phyloP scores from a whole-genome alignment of 1,284 basidiomycete genomes.

The Apiotrichum brassicae region DNA sequence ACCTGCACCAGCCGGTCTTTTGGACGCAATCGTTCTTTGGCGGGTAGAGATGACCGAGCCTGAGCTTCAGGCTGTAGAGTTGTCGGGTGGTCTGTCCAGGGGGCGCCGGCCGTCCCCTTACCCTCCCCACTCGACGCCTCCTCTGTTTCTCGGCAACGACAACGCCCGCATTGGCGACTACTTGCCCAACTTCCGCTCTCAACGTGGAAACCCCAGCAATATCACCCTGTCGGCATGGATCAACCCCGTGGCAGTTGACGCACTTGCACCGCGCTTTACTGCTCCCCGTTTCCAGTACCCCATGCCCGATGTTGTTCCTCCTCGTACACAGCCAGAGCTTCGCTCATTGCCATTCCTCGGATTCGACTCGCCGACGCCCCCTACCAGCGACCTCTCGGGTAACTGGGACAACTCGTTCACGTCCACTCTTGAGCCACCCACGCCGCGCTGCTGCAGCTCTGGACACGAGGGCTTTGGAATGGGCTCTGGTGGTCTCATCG shows the following conservation, averaged over 20 bases:
- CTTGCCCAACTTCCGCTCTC: constrained; percentile 23
- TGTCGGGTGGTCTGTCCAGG: constrained; percentile 30
- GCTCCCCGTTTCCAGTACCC: constrained; percentile 18
- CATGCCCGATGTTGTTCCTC: constrained; percentile 3
- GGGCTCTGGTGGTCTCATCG: constrained; percentile 9
- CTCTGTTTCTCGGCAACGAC: constrained; percentile 26
- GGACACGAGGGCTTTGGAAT: background rate
- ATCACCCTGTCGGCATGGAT: constrained; percentile 41
- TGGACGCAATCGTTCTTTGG: constrained; percentile 34
- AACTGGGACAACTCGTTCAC: background rate
- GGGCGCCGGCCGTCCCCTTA: constrained; percentile 35
- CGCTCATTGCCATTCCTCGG: background rate
- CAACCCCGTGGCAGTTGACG: constrained; percentile 15
- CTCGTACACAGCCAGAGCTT: background rate
- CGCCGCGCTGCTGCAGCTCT: constrained; percentile 6
- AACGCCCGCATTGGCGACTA: constrained; percentile 26
- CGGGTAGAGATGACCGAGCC: constrained; percentile 39
- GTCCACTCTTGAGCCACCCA: background rate
- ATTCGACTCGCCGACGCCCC: background rate
- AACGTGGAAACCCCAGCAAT: constrained; percentile 27
- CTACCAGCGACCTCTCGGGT: background rate
- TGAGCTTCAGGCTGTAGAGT: constrained; percentile 39
- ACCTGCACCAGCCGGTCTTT: constrained; percentile 4
- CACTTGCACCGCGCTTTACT: constrained; percentile 5
- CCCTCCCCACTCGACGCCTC: constrained; percentile 32